Evolutionary conservation across 2,329 filamentous ascomycete genomes (phyloP), one percentile per base, ranked within the genome.

Genomic region (Penicillium brasilianum): DNA sequence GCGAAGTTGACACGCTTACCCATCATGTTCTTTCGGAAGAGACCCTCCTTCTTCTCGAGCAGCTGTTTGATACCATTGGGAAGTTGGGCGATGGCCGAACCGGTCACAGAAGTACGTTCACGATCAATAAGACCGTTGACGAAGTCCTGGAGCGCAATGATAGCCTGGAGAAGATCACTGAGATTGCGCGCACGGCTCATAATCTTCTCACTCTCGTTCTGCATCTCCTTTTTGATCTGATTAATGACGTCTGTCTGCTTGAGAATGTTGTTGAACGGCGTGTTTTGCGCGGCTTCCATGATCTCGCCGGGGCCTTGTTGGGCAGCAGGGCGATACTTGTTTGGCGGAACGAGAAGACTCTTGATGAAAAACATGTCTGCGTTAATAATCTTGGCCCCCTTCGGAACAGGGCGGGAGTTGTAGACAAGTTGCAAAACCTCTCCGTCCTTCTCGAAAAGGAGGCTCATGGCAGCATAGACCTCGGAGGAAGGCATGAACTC

Each of bases 11-110:
- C 95, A 82, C 95, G 93, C 83, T 99, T 99, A 63, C 95, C 95
- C 95, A 99, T 99, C 95, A 99, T 98, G 79, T 99, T 97, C 83
- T 97, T 98, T 71, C 95, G 86, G 83, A 99, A 99, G 32, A 99
- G 84, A 66, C 95, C 95, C 74, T 99, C 96, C 80, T 99, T 99
- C 84, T 99, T 99, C 80, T 99, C 95, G 30, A 99, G 84, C 74
- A 93, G 90, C 75, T 99, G 95, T 80, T 99, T 99, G 80, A 99
- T 96, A 69, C 96, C 95, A 65, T 97, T 93, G 63, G 96, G 91
- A 56, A 92, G 90, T 58, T 88, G 85, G 71, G 90, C 89, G 14
- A 88, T 91, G 30, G 92, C 91, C 18, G 87, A 84, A 55, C 92
- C 92, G 66, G 90, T 88, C 3, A 92, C 84, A 2, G 93, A 91